A percentile compares a stretch with the other conserved stretches of the same genome.
Evolutionary conservation across 2,329 filamentous ascomycete species (phyloP).

Genomic region (Pseudomassariella vexata): DNA sequence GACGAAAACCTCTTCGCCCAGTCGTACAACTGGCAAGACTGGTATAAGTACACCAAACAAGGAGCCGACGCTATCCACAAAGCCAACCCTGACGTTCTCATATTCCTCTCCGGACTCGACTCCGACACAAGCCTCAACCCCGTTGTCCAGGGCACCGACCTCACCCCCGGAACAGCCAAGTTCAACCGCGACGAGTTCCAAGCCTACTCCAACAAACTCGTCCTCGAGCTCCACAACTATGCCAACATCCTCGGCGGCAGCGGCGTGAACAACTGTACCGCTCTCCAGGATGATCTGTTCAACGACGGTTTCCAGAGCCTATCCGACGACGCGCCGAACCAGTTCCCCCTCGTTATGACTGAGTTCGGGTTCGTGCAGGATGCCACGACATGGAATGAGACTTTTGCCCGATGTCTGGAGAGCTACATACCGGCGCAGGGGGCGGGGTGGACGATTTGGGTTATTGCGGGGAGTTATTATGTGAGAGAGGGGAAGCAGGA

Average conservation of each 20-base stretch:
- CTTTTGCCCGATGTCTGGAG: constrained; percentile 46
- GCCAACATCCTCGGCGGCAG: constrained; percentile 31
- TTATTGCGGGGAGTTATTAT: constrained; percentile 53
- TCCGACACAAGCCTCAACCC: constrained; percentile 48
- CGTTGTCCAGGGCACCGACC: constrained; percentile 39
- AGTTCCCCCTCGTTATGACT: constrained; percentile 43
- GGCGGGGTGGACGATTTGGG: constrained; percentile 53
- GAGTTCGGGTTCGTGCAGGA: constrained; percentile 50
- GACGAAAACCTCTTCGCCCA: constrained; percentile 19
- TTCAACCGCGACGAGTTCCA: constrained; percentile 42
- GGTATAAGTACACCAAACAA: constrained; percentile 43
- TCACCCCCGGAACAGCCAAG: constrained; percentile 35
- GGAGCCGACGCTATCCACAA: constrained; percentile 46
- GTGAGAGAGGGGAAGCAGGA: constrained; percentile 45
- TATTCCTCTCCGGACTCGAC: constrained; percentile 52
- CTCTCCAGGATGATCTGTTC: constrained; percentile 37
- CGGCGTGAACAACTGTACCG: constrained; percentile 35
- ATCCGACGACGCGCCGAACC: constrained; percentile 27
- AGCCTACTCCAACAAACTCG: constrained; percentile 46
- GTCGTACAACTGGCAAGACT: constrained; percentile 49
- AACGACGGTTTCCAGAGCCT: constrained; percentile 47
- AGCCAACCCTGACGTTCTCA: constrained; percentile 43
- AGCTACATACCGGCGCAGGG: constrained; percentile 40
- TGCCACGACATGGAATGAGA: constrained; percentile 32
- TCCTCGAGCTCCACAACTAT: constrained; percentile 57